Conservation (phyloP, 2,329 filamentous ascomycete genomes). For the Remersonia thermophila region DNA sequence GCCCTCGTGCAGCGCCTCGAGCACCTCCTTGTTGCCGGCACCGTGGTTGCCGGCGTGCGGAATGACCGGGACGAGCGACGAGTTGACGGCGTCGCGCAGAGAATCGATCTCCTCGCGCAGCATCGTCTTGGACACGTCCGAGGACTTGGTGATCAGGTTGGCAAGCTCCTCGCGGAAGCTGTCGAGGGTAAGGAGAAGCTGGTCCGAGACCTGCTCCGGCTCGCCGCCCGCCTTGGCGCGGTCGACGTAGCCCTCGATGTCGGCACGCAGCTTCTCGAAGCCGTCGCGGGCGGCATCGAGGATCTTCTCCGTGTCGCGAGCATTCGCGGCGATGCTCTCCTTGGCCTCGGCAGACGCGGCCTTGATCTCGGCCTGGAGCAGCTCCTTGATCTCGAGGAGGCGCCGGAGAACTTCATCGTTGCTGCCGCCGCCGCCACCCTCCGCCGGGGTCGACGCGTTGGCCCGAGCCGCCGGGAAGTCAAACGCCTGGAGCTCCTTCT, state of each 20-base stretch:
- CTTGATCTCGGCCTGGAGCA: constrained; percentile 47
- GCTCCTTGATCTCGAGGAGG: constrained; percentile 53
- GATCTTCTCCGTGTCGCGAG: constrained; percentile 75
- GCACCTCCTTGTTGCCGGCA: constrained; percentile 43
- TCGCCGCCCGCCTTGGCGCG: constrained; percentile 54
- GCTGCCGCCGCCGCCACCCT: constrained; percentile 22
- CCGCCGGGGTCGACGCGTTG: constrained; percentile 26
- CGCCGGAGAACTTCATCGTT: constrained; percentile 41
- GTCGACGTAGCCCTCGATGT: constrained; percentile 74
- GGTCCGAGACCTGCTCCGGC: constrained; percentile 69
- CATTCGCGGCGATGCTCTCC: constrained; percentile 66
- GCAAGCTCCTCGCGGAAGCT: constrained; percentile 55
- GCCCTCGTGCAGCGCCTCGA: constrained; percentile 58
- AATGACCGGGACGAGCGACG: constrained; percentile 49
- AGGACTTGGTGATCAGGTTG: constrained; percentile 40
- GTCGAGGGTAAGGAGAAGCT: constrained; percentile 52
- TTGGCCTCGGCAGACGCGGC: constrained; percentile 53
- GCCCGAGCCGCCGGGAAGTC: constrained; percentile 15
- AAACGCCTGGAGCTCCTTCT: constrained; percentile 19
- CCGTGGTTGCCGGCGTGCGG: constrained; percentile 28
- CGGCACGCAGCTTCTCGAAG: constrained; percentile 63
- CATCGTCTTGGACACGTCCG: constrained; percentile 47
- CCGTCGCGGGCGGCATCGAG: constrained; percentile 81
- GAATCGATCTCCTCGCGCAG: constrained; percentile 75
- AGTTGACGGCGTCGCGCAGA: constrained; percentile 65